Evolutionary conservation across 1,284 basidiomycete species (phyloP), one percentile per base, ranked within the genome.

Genomic region (Marasmius tenuissimus): DNA sequence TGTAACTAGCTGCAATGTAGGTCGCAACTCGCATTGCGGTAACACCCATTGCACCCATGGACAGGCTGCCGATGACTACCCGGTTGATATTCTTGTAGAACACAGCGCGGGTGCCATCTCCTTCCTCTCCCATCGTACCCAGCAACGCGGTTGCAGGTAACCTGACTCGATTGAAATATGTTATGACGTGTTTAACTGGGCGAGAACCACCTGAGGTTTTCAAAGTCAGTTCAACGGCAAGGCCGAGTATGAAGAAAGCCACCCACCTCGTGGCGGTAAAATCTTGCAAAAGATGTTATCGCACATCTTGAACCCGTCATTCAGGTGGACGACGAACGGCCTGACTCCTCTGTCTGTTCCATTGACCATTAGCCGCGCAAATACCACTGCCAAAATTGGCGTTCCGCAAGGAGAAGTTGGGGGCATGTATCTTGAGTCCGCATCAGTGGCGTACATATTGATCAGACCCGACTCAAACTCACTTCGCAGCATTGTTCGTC

Each of bases 351-450:
- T 65, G 60, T 76, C 70, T 38, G 73, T 70, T 14, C 67, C 69
- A 51, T 70, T 59, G 6, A 75, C 70, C 8, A 76, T 66, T 18
- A 75, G 65, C 4, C 71, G 69, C 2, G 77, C 77, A 63, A 74
- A 72, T 27, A 79, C 76, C 12, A 78, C 65, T 2, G 69, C 76
- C 16, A 78, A 64, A 35, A 72, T 69, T 2, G 75, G 76, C n/a
- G 69, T 63, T 4, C 74, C 42, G 12, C 20, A 14, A 5, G 42
- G 42, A 45, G 20, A 18, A 5, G 42, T 45, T 16, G 6, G 14
- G 6, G 42, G 20, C 42, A 45, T 45, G 42, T 7, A 45, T 18
- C 42, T 45, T 45, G 6, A 40, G 39, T 16, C 39, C 16, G 9
- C 39, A 16, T 40, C 9, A 40, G 39, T 16, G 16, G 39, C 16